These are phyloP conservation scores for Senecio squalidus DNA, from an alignment of 140 eudicot genomes.

Conservation along the genomic window DNA sequence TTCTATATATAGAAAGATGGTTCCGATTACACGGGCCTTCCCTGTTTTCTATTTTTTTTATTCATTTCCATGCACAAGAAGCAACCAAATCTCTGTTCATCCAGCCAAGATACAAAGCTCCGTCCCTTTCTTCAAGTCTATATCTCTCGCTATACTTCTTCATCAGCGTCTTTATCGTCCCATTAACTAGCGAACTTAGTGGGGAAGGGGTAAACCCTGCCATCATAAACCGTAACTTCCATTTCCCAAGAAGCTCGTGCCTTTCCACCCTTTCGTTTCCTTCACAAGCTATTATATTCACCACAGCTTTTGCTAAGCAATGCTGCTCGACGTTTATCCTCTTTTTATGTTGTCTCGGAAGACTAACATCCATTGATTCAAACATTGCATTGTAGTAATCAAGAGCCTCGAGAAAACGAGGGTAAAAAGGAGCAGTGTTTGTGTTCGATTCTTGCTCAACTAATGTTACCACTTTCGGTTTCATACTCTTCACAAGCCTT, in stretches of 20 bases:
- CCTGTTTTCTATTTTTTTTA: background rate
- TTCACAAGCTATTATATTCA: constrained; percentile 74
- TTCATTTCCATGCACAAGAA: constrained; percentile 75
- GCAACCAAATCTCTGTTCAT: constrained; percentile 77
- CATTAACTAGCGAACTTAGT: constrained; percentile 54
- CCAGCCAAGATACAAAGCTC: constrained; percentile 77
- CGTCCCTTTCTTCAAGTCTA: constrained; percentile 68
- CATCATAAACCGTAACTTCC: constrained; percentile 67
- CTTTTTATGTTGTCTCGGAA: constrained; percentile 46
- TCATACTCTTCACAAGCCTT: constrained; percentile 46
- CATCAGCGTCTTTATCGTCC: constrained; percentile 46
- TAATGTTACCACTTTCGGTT: constrained; percentile 71
- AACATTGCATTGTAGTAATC: constrained; percentile 77
- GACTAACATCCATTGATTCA: constrained; percentile 61
- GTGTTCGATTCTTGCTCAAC: constrained; percentile 79
- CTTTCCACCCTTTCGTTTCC: constrained; percentile 72
- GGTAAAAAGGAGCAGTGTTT: constrained; percentile 67
- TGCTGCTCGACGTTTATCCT: constrained; percentile 64
- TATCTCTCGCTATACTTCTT: constrained; percentile 50
- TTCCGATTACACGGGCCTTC: background rate
- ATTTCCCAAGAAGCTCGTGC: constrained; percentile 73
- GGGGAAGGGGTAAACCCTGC: constrained; percentile 71
- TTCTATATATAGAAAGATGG: constrained; percentile 15
- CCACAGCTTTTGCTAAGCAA: constrained; percentile 56
- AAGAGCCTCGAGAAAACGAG: constrained; percentile 57